phyloP scores from a whole-genome alignment of 768 basidiomycete genomes.

The Baorangia bicolor region DNA sequence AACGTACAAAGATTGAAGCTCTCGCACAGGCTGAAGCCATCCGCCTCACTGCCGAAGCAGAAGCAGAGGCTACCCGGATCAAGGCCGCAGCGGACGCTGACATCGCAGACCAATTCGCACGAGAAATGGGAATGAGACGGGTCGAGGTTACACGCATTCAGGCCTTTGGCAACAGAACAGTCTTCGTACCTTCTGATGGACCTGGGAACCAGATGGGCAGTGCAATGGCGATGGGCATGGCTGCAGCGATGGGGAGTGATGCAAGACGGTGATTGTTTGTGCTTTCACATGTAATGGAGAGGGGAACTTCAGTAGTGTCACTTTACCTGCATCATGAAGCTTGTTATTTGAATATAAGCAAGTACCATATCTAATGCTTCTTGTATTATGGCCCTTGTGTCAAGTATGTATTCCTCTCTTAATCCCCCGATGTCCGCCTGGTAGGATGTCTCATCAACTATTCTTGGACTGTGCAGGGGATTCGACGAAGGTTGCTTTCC shows the following conservation, averaged over 20 bases:
- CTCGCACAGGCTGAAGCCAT: constrained; percentile 78
- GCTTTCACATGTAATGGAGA: not conserved
- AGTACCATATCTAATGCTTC: not conserved
- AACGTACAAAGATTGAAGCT: constrained; percentile 65
- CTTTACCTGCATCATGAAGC: not conserved
- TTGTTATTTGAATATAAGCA: not conserved
- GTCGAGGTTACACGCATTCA: constrained; percentile 60
- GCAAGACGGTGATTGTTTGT: constrained; percentile 12
- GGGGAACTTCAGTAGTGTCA: too few species aligned
- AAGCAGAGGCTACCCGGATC: constrained; percentile 64
- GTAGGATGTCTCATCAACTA: not conserved
- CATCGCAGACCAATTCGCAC: constrained; percentile 64
- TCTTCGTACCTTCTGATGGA: constrained; percentile 69
- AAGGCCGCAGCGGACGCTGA: constrained; percentile 62
- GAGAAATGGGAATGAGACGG: constrained; percentile 72
- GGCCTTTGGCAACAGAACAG: constrained; percentile 66
- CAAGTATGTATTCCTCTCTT: not conserved
- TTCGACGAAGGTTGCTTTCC: not conserved
- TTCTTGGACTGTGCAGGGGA: not conserved
- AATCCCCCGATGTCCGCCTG: too few species aligned
- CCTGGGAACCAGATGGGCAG: constrained; percentile 56
- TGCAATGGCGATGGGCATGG: constrained; percentile 69
- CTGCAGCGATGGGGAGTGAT: constrained; percentile 56
- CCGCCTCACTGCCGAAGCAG: constrained; percentile 70
- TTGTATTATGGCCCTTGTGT: not conserved